These are phyloP conservation scores for Pichia cabralensis DNA, from an alignment of 805 yeast genomes.

Conservation along the genomic window DNA sequence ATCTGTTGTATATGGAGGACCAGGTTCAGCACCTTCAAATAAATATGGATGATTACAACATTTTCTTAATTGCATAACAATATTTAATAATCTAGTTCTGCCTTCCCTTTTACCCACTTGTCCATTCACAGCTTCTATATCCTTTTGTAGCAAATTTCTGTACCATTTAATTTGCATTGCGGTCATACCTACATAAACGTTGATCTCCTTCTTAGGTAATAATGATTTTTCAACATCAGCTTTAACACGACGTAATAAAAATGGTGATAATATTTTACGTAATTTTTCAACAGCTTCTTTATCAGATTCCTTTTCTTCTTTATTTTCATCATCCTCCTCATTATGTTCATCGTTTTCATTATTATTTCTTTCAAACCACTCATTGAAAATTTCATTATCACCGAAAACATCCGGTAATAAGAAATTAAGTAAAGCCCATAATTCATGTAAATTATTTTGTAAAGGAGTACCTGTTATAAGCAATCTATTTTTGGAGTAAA, in stretches of 20 bases:
- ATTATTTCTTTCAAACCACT: slow-evolving; percentile 67
- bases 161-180: slow-evolving; percentile 95
- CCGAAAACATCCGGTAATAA: slow-evolving; percentile 91
- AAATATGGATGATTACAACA: slow-evolving; percentile 96
- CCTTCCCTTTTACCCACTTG: slow-evolving; percentile 91
- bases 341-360: slow-evolving; percentile 74
- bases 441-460: slow-evolving; percentile 89
- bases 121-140: slow-evolving; percentile 93
- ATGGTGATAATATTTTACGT: slow-evolving; percentile 83
- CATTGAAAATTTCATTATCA: slow-evolving; percentile 81
- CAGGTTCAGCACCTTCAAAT: slow-evolving; percentile 99
- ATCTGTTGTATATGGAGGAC: slow-evolving; percentile 94
- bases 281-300: slow-evolving; percentile 87
- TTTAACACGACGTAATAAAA: slow-evolving; percentile 79
- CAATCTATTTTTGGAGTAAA: slow-evolving; percentile 75
- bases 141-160: slow-evolving; percentile 77
- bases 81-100: slow-evolving; percentile 80
- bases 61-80: slow-evolving; percentile 93
- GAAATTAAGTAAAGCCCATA: slow-evolving; percentile 91
- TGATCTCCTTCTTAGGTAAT: slow-evolving; percentile 82
- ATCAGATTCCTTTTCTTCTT: slow-evolving; percentile 50
- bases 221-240: slow-evolving; percentile 88
- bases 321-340: slow-evolving; percentile 37
- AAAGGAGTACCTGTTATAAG: slow-evolving; percentile 94
- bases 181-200: slow-evolving; percentile 88